A percentile compares a stretch with the other conserved stretches of the same genome.
Evolutionary conservation across 306 rosid genomes (phyloP).

Genomic region (Trifolium dubium): DNA sequence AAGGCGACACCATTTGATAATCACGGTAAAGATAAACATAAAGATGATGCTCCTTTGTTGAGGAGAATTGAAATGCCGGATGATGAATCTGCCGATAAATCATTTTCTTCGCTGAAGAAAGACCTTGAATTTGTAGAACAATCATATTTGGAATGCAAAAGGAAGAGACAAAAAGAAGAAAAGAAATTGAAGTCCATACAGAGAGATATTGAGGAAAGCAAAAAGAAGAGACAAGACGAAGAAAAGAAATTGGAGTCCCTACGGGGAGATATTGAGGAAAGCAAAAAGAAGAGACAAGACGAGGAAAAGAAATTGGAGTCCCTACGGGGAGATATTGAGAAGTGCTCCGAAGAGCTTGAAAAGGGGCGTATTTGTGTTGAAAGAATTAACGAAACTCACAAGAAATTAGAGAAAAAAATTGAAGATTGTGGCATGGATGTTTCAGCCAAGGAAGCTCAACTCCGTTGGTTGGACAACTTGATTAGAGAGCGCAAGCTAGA

Average conservation of each 20-base stretch:
- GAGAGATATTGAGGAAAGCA: conserved; percentile 28
- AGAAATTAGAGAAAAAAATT: conserved; percentile 7
- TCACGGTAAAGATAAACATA: neutral
- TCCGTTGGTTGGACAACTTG: neutral
- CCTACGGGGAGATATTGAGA: conserved; percentile 20
- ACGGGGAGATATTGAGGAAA: conserved; percentile 17
- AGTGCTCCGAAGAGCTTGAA: conserved; percentile 41
- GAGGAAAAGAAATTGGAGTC: no score
- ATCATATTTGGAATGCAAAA: conserved; percentile 13
- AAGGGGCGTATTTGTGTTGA: conserved; percentile 33
- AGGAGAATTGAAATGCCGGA: neutral
- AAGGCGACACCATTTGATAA: neutral
- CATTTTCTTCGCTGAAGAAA: conserved; percentile 8
- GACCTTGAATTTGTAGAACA: conserved; percentile 37
- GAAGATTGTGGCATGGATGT: conserved; percentile 20
- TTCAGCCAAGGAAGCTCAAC: conserved; percentile 6
- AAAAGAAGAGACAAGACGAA: no score
- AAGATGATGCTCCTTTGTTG: neutral
- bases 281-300: no score
- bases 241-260: no score
- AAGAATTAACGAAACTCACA: neutral
- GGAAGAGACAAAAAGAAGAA: conserved; percentile 30
- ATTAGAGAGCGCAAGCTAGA: conserved; percentile 18
- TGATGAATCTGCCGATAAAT: neutral
- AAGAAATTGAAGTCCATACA: neutral